phyloP scores from a whole-genome alignment of 352 stramenopile genomes.

The Blastocystis sp. region DNA sequence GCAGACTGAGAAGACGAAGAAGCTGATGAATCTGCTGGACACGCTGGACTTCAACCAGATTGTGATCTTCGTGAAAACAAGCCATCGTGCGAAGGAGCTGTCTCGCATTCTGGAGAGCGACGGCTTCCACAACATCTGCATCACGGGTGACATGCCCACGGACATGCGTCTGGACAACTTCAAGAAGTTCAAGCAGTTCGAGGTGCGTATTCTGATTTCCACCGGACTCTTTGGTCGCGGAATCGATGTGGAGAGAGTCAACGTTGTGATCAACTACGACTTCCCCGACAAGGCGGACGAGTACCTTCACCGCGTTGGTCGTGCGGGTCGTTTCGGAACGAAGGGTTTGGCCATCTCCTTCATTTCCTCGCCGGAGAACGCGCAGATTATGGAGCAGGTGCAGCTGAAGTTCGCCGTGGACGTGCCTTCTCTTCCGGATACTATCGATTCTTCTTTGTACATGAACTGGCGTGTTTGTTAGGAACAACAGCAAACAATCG shows the following conservation, averaged over 20 bases:
- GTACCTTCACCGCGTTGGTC: conserved; percentile 92
- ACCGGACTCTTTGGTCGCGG: conserved; percentile 97
- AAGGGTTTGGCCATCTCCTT: conserved; percentile 99
- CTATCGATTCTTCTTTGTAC: conserved; percentile 97
- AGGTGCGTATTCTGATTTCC: conserved; percentile 96
- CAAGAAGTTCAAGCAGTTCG: conserved; percentile 99
- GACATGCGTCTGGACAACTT: conserved; percentile 82
- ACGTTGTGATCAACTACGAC: conserved; percentile 99
- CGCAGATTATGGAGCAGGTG: conserved; percentile 91
- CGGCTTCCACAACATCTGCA: conserved; percentile 99
- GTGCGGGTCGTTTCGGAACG: conserved; percentile 95
- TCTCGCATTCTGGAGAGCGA: conserved; percentile 93
- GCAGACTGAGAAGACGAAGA: conserved; percentile 89
- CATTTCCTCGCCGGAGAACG: conserved; percentile 90
- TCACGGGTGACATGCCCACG: conserved; percentile 82
- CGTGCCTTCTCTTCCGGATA: conserved; percentile 94
- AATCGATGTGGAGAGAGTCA: conserved; percentile 99
- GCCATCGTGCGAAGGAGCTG: conserved; percentile 82
- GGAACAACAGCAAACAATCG: background rate
- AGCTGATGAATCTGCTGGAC: conserved; percentile 97
- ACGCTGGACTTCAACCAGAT: conserved; percentile 99
- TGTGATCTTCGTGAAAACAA: conserved; percentile 69
- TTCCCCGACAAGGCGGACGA: conserved; percentile 91
- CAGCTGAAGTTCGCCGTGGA: conserved; percentile 98
- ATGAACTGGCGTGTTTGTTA: conserved; percentile 65